Conservation (phyloP, 2,329 filamentous ascomycete genomes). For the Colletotrichum orbiculare region DNA sequence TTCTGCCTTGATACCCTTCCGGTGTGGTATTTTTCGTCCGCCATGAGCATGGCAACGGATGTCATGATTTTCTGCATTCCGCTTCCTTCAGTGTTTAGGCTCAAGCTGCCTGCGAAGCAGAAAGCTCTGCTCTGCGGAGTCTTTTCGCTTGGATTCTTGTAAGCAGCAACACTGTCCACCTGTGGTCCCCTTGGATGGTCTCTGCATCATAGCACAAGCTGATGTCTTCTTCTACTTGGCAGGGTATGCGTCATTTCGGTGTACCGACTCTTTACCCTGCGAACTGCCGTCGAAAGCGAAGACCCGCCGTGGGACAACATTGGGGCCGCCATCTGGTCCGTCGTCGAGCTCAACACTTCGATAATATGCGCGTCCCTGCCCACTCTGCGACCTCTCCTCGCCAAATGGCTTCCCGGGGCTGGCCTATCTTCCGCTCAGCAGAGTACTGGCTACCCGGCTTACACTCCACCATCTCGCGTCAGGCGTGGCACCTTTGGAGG, state of each 20-base stretch:
- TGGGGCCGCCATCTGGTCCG: constrained; percentile 46
- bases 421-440: constrained; percentile 37
- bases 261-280: constrained; percentile 46
- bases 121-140: constrained; percentile 43
- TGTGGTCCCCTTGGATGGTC: no score
- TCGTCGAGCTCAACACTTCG: constrained; percentile 45
- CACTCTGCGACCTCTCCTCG: constrained; percentile 44
- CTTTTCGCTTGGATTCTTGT: constrained; percentile 48
- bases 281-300: constrained; percentile 40
- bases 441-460: constrained; percentile 37
- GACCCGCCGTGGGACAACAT: constrained; percentile 47
- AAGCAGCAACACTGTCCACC: constrained; percentile 20
- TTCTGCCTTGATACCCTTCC: constrained; percentile 44
- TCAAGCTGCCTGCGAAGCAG: constrained; percentile 41
- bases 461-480: constrained; percentile 33
- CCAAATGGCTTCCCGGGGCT: constrained; percentile 39
- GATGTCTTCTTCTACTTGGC: no score
- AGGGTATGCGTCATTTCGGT: constrained; percentile 48
- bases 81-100: constrained; percentile 41
- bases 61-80: constrained; percentile 44
- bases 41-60: constrained; percentile 43
- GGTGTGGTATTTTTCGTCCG: constrained; percentile 46
- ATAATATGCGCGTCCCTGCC: constrained; percentile 45
- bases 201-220: no score
- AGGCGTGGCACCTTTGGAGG: constrained; percentile 28